Evolutionary conservation across 768 basidiomycete species (phyloP), one percentile per base, ranked within the genome.

Genomic region (Neoboletus subvelutipes): DNA sequence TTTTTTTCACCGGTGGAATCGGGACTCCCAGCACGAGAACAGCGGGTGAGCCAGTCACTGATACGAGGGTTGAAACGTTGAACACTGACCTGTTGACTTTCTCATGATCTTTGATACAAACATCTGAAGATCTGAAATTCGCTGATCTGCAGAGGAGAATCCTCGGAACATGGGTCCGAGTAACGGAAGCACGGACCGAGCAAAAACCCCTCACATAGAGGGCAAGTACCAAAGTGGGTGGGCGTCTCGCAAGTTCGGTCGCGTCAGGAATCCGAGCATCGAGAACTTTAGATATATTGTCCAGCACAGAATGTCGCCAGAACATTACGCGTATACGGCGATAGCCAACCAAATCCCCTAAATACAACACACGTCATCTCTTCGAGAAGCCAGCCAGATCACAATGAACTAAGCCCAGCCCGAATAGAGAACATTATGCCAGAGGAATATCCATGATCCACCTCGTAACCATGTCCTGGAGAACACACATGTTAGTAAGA

Each of bases 391-490:
- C 24, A 24, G 7, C 28, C 9, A 53, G 31, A 46, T 39, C 13
- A n/a, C 18, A 20, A 47, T 36, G 0, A 57, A 51, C 4, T 40
- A 26, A 49, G 29, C 10, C 15, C 7, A 6, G 9, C 37, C 26
- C 2, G 1, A 37, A 9, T 12, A 34, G 28, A 46, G 31, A 33
- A 17, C 17, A 37, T 51, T 18, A 64, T 26, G 73, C 66, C 29
- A 85, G 71, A n/a, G 85, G 82, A 24, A 73, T 67, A 66, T 86
- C 77, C 52, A 62, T 59, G 42, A 86, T 77, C 86, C 86, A 87
- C 55, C 79, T 77, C 13, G 78, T 79, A 68, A 87, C 76, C 66
- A 86, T 66, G 62, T 86, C 84, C 85, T 86, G 58, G 56, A 46
- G 29, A 48, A 40, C 42, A 45, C 29, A 20, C 22, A 34, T 28